A percentile compares a stretch with the other conserved stretches of the same genome.
phyloP scores from a whole-genome alignment of 805 yeast genomes.

The Kuraishia molischiana region DNA sequence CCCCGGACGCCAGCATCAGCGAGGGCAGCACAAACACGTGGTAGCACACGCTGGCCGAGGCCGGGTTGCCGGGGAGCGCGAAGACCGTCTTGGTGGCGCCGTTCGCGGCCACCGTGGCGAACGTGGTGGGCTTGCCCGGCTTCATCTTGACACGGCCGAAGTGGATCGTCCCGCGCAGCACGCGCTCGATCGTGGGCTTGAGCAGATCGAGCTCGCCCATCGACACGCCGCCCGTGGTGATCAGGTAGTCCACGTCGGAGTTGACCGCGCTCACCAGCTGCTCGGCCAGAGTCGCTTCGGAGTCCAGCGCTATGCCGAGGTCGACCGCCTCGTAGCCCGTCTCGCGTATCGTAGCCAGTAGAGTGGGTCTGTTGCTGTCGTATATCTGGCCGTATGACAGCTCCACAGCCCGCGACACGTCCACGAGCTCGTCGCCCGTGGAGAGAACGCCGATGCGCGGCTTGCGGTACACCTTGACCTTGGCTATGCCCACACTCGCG shows the following conservation, averaged over 20 bases:
- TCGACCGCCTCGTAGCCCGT: slow-evolving; percentile 31
- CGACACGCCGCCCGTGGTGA: slow-evolving; percentile 50
- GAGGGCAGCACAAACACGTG: slow-evolving; percentile 39
- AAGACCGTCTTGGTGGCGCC: slow-evolving; percentile 24
- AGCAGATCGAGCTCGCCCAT: slow-evolving; percentile 47
- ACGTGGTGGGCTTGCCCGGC: slow-evolving; percentile 51
- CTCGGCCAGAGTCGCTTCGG: slow-evolving; percentile 15
- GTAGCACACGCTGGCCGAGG: slow-evolving; percentile 39
- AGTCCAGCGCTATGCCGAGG: slow-evolving; percentile 40
- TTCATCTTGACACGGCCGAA: slow-evolving; percentile 51
- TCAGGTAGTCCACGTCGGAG: slow-evolving; percentile 26
- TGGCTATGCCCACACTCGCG: slow-evolving; percentile 33
- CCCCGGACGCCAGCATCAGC: slow-evolving; percentile 26
- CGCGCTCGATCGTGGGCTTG: slow-evolving; percentile 36
- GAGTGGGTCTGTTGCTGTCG: slow-evolving; percentile 40
- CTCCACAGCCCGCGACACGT: slow-evolving; percentile 11
- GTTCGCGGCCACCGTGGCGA: slow-evolving; percentile 35
- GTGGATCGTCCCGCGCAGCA: slow-evolving; percentile 31
- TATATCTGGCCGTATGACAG: slow-evolving; percentile 31
- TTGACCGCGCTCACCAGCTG: slow-evolving; percentile 16
- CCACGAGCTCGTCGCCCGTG: slow-evolving; percentile 42
- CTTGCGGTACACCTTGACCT: slow-evolving; percentile 26
- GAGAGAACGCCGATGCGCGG: slow-evolving; percentile 38
- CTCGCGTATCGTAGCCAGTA: slow-evolving; percentile 23
- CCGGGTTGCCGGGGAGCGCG: slow-evolving; percentile 51